Conservation (phyloP, 2,329 filamentous ascomycete genomes). For the Aureobasidium uvarum region DNA sequence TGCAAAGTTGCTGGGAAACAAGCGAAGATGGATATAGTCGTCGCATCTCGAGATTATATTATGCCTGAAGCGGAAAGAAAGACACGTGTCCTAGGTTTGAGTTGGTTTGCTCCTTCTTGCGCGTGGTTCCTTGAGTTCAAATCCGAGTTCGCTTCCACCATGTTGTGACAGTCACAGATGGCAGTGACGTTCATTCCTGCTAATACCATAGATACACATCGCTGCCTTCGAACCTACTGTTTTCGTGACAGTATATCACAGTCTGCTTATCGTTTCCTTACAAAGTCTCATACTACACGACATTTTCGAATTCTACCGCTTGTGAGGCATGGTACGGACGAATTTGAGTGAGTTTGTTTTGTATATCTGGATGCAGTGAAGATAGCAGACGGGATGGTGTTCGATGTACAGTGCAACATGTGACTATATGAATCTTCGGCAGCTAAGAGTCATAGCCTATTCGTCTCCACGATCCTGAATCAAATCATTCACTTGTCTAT, state of each 20-base stretch:
- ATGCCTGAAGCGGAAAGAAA: not conserved
- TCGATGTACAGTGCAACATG: too few species aligned
- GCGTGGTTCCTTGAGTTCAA: not conserved
- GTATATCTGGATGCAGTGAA: too few species aligned
- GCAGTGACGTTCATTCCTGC: not conserved
- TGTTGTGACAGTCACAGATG: not conserved
- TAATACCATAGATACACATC: not conserved
- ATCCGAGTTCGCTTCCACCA: not conserved
- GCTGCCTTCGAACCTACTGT: not conserved
- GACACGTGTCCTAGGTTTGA: not conserved
- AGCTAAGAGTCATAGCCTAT: too few species aligned
- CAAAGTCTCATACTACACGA: too few species aligned
- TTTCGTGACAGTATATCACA: not conserved
- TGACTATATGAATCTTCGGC: too few species aligned
- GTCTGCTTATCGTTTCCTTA: too few species aligned
- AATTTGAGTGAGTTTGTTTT: too few species aligned
- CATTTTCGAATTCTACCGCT: too few species aligned
- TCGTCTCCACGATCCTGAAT: not conserved
- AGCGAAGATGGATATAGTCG: not conserved
- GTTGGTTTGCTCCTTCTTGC: not conserved
- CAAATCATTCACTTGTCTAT: not conserved
- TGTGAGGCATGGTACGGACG: too few species aligned
- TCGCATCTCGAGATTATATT: not conserved
- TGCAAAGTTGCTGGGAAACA: not conserved
- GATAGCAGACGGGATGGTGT: too few species aligned